These are phyloP conservation scores for Cercospora sojina DNA, from an alignment of 2,329 filamentous ascomycete genomes.

Conservation along the genomic window DNA sequence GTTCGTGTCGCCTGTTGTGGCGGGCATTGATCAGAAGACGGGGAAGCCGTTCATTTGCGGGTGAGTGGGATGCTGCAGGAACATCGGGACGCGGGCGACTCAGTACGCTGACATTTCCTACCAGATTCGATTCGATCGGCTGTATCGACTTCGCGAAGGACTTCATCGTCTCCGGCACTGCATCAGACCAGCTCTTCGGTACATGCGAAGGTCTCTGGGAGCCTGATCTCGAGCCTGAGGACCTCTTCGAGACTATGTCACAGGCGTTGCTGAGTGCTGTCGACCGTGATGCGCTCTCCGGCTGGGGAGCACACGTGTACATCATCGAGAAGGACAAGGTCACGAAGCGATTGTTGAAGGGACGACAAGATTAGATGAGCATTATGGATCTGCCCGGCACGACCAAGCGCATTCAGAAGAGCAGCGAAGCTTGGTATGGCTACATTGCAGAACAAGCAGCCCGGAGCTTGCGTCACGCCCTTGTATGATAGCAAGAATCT, in stretches of 20 bases:
- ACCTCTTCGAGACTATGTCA: conserved; percentile 97
- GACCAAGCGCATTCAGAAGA: background rate
- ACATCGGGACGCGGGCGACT: no score
- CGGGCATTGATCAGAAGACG: conserved; percentile 90
- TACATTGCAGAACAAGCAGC: background rate
- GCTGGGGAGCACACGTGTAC: conserved; percentile 98
- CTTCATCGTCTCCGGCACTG: conserved; percentile 96
- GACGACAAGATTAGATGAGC: conserved; percentile 70
- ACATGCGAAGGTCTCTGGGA: conserved; percentile 99
- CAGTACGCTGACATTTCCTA: background rate
- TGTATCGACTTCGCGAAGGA: conserved; percentile 99
- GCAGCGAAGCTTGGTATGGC: background rate
- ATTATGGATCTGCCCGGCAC: background rate
- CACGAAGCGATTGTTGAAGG: conserved; percentile 97
- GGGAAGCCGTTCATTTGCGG: conserved; percentile 97
- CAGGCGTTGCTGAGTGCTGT: conserved; percentile 94
- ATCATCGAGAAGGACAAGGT: conserved; percentile 99
- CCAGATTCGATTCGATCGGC: conserved; percentile 89
- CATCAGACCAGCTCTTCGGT: conserved; percentile 95
- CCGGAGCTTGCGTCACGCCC: background rate
- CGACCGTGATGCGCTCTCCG: conserved; percentile 92
- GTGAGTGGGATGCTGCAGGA: conserved; percentile 23
- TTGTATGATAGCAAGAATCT: conserved; percentile 25
- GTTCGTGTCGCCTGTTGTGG: conserved; percentile 93
- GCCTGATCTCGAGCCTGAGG: conserved; percentile 89